Conservation (phyloP, 768 basidiomycete genomes). For the Russula sp. region DNA sequence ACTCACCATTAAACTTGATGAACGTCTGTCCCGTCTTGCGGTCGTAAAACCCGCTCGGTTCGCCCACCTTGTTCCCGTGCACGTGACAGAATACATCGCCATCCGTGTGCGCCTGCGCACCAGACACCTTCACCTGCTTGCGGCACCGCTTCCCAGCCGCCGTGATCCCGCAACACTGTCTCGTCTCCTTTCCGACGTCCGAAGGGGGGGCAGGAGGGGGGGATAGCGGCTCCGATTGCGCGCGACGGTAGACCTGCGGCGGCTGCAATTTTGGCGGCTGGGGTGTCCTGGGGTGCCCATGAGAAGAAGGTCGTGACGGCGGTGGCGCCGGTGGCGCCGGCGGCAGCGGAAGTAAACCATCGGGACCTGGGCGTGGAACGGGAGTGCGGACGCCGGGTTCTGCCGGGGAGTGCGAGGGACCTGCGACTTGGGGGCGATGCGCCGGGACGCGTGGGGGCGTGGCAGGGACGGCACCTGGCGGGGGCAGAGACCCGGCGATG, state of each 20-base stretch:
- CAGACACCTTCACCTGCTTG: slow-evolving; percentile 41
- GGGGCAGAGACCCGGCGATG: slow-evolving; percentile 8
- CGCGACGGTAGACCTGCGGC: slow-evolving; percentile 6
- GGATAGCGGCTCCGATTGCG: slow-evolving; percentile 24
- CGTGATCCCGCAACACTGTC: slow-evolving; percentile 62
- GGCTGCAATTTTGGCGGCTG: slow-evolving; percentile 8
- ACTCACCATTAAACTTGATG: slow-evolving; percentile 48
- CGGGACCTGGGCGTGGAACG: neutral
- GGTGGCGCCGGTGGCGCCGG: neutral
- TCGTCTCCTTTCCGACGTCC: slow-evolving; percentile 18
- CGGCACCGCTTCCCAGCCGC: slow-evolving; percentile 57
- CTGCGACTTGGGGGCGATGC: neutral
- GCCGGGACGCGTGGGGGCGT: slow-evolving; percentile 7
- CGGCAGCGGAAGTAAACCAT: neutral
- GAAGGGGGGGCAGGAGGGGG: slow-evolving; percentile 25
- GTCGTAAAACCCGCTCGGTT: slow-evolving; percentile 53
- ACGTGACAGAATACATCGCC: slow-evolving; percentile 52
- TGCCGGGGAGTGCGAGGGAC: neutral
- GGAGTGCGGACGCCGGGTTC: neutral
- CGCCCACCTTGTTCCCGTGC: slow-evolving; percentile 52
- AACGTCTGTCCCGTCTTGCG: slow-evolving; percentile 27
- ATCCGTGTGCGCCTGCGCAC: slow-evolving; percentile 30
- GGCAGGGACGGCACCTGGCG: neutral
- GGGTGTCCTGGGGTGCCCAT: slow-evolving; percentile 12
- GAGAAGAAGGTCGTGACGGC: neutral